Conservation (phyloP, 257 asterid genomes). For the Solanum infundibuliforme region DNA sequence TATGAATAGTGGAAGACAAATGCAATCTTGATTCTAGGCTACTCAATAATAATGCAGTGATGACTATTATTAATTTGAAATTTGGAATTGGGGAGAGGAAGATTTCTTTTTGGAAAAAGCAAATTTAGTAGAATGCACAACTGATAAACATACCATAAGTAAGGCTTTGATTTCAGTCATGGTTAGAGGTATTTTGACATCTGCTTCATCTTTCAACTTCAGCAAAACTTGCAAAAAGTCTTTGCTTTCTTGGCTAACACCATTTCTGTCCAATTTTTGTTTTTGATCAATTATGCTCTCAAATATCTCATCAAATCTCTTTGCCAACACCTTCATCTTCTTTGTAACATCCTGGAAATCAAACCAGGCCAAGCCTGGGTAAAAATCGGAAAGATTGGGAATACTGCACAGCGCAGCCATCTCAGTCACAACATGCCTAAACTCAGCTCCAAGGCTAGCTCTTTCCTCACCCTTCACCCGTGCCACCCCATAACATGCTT, state of each 20-base stretch:
- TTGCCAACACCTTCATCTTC: constrained; percentile 34
- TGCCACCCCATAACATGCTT: constrained; percentile 26
- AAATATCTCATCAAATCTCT: constrained; percentile 44
- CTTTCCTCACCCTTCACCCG: constrained; percentile 41
- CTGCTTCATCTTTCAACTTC: constrained; percentile 34
- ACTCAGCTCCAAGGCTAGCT: constrained; percentile 45
- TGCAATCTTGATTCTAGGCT: not conserved
- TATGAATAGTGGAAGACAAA: not conserved
- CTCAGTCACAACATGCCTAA: constrained; percentile 35
- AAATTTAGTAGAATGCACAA: not conserved
- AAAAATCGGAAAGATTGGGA: constrained; percentile 62
- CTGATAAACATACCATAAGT: constrained; percentile 41
- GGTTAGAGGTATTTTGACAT: constrained; percentile 38
- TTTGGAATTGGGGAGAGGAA: not conserved
- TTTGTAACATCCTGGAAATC: constrained; percentile 53
- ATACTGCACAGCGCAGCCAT: constrained; percentile 34
- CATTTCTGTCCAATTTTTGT: constrained; percentile 5
- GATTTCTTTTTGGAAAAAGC: not conserved
- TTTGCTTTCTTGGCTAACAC: constrained; percentile 10
- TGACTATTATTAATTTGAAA: not conserved
- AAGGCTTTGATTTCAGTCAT: constrained; percentile 57
- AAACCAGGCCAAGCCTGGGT: constrained; percentile 41
- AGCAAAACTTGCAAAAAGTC: constrained; percentile 60
- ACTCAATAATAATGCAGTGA: not conserved
- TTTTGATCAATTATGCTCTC: constrained; percentile 38